Evolutionary conservation across 176 grass and related monocot species (phyloP).

Genomic region (Bromus sterilis): DNA sequence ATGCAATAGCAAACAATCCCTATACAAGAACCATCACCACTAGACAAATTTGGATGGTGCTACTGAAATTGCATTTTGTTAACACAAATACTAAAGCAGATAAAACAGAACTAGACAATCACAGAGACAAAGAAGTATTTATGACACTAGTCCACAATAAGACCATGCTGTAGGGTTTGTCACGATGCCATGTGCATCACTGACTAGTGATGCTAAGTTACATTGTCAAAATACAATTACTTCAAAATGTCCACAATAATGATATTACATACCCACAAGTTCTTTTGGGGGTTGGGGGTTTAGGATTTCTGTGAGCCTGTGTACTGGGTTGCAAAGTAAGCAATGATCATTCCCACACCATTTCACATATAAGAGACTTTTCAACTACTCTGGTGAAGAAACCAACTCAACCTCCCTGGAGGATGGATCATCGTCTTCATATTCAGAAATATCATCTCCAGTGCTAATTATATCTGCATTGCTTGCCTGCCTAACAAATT

Average conservation of each 20-base stretch:
- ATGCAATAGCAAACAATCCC: background rate
- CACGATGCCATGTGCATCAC: background rate
- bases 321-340: slow-evolving; percentile 20
- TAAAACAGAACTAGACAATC: background rate
- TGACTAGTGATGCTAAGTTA: slow-evolving; percentile 12
- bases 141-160: background rate
- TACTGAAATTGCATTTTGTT: background rate
- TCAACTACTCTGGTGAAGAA: slow-evolving; percentile 58
- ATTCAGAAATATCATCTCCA: slow-evolving; percentile 71
- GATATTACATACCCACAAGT: slow-evolving; percentile 7
- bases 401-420: slow-evolving; percentile 56
- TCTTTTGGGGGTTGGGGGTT: background rate
- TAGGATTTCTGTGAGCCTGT: background rate
- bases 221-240: slow-evolving; percentile 10
- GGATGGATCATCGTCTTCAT: slow-evolving; percentile 58
- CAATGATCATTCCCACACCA: slow-evolving; percentile 25
- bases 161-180: background rate
- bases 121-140: background rate
- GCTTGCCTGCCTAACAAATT: slow-evolving; percentile 75
- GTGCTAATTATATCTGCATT: slow-evolving; percentile 54
- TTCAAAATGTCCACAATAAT: slow-evolving; percentile 19
- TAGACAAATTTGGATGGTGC: background rate
- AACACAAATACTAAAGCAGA: background rate
- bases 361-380: slow-evolving; percentile 21
- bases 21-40: background rate